Evolutionary conservation across 768 basidiomycete genomes (phyloP).

Genomic region (Udeniomyces megalosporus): DNA sequence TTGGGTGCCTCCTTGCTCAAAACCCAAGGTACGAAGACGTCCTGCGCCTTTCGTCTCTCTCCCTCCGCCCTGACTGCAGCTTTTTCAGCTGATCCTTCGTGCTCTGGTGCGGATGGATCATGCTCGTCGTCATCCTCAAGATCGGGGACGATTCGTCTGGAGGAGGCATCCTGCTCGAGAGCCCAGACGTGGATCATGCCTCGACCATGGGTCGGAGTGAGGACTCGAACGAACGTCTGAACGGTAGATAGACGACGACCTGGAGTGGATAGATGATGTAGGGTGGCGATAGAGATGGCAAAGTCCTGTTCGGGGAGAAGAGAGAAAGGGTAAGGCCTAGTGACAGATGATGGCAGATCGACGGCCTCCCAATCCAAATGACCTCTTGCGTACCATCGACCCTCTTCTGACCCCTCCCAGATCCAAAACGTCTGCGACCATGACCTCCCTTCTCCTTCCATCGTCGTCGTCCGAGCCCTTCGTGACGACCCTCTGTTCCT

Average conservation of each 20-base stretch:
- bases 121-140: not conserved
- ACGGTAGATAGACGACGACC: conserved; percentile 56
- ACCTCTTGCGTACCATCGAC: conserved; percentile 4
- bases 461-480: conserved; percentile 17
- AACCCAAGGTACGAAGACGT: conserved; percentile 87
- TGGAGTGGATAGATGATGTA: conserved; percentile 80
- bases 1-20: conserved; percentile 30
- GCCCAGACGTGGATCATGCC: conserved; percentile 94
- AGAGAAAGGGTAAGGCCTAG: conserved; percentile 46
- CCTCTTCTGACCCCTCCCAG: conserved; percentile 8
- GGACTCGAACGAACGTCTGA: conserved; percentile 31
- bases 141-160: conserved; percentile 24
- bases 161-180: conserved; percentile 71
- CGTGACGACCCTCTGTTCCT: not conserved
- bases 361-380: conserved; percentile 46
- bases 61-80: not conserved
- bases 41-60: conserved; percentile 36
- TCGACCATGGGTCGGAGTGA: conserved; percentile 55
- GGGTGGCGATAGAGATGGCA: conserved; percentile 90
- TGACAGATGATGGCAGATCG: conserved; percentile 36
- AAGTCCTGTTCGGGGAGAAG: conserved; percentile 57
- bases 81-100: not conserved
- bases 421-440: not conserved
- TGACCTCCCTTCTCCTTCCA: not conserved
- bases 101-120: not conserved